Base-by-base conservation (phyloP, 805 yeast species). In the Wickerhamiella australiensis region DNA sequence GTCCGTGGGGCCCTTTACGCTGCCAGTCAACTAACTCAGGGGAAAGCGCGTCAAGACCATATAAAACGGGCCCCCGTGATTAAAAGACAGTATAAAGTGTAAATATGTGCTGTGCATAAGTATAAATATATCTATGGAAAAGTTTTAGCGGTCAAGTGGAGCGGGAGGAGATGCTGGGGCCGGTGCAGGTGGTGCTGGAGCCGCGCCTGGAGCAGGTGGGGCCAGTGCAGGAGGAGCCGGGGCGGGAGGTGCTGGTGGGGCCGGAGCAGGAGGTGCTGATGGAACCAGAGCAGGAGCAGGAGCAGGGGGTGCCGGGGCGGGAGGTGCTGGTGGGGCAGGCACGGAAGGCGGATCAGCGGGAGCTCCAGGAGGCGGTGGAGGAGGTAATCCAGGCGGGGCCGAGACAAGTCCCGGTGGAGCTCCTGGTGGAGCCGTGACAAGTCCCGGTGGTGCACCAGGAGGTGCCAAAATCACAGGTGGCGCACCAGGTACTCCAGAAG, bases 191-290 rank as follows among this genome's bases (percentile, higher is more conserved):
- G 71, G 71, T 13, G 83, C 71, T 12, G 55, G 62, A 8, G 70
- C 73, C 49, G 72, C 80, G 50, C 76, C 70, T 53, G 69, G 77
- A 47, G 70, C 64, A 5, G 64, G 82, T 40, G n/a, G n/a, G n/a
- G n/a, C n/a, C n/a, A n/a, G n/a, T n/a, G n/a, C n/a, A n/a, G n/a
- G n/a, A n/a, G 68, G 68, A 35, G 57, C 60, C 0, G 71, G 72
- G 7, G 38, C 20, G 9, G 38, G 38, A 5, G 42, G 43, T 13
- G 25, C 26, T 15, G 44, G 29, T n/a, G 49, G 43, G 25, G 26
- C 50, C 13, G 40, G 47, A 37, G 51, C 42, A n/a, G 53, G 46
- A 7, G 59, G 42, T 11, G 58, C 59, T 20, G 65, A 61, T 15
- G 68, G 65, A 20, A 66, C 56, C 23, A 59, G 52, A 36, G 63